A percentile compares a stretch with the other conserved stretches of the same genome.
These are phyloP conservation scores for Aaosphaeria arxii DNA, from an alignment of 2,329 filamentous ascomycete genomes.

Conservation along the genomic window DNA sequence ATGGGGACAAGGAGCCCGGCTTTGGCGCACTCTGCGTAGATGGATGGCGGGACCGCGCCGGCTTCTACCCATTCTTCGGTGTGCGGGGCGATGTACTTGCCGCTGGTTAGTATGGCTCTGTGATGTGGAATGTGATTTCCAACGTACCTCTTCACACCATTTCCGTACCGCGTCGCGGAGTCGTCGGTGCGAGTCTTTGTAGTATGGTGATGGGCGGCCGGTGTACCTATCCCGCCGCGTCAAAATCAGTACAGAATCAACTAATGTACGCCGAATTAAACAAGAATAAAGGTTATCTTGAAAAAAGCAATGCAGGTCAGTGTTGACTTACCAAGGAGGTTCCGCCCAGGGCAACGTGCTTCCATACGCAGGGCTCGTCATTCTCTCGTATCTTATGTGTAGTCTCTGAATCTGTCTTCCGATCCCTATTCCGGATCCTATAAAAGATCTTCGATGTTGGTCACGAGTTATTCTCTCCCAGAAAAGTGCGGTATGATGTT, in stretches of 20 bases:
- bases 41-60: conserved; percentile 19
- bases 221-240: conserved; percentile 17
- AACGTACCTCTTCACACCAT: conserved; percentile 26
- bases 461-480: too few species aligned
- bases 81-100: conserved; percentile 21
- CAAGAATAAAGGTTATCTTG: too few species aligned
- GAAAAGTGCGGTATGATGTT: too few species aligned
- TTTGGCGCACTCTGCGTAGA: conserved; percentile 25
- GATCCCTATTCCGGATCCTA: too few species aligned
- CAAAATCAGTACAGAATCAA: too few species aligned
- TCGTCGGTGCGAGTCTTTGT: conserved; percentile 26
- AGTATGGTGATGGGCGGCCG: conserved; percentile 29
- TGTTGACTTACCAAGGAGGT: conserved; percentile 19
- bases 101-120: conserved; percentile 3
- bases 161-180: conserved; percentile 25
- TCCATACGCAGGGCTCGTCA: conserved; percentile 17
- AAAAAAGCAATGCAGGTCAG: too few species aligned
- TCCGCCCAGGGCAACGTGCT: conserved; percentile 31
- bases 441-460: too few species aligned
- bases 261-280: too few species aligned
- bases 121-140: neutral
- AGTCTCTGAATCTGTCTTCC: neutral
- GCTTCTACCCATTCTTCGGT: conserved; percentile 25
- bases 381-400: neutral
- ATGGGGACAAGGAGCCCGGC: conserved; percentile 30